Percentiles rank a stretch among this genome's conserved stretches.
These are phyloP conservation scores for Leccinum sublutescens DNA, from an alignment of 768 basidiomycete species.

Conservation along the genomic window DNA sequence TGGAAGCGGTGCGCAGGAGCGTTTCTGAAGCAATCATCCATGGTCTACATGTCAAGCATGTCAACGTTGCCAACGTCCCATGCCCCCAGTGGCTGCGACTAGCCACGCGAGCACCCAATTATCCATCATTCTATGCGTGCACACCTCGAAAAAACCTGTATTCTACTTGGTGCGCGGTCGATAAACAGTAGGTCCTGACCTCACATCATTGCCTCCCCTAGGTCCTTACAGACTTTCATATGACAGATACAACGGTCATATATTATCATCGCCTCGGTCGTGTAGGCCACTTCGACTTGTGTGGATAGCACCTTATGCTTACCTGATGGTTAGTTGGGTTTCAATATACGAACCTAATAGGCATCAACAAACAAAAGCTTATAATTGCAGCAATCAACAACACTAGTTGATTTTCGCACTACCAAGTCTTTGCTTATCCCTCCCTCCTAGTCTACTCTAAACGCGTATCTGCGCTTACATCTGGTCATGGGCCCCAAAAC, in stretches of 20 bases:
- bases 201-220: not conserved
- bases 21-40: constrained; percentile 23
- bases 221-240: constrained; percentile 1
- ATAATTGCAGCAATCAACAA: constrained; percentile 40
- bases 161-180: not conserved
- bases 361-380: constrained; percentile 40
- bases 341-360: constrained; percentile 37
- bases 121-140: not conserved
- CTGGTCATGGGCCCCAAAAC: constrained; percentile 27
- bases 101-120: not conserved
- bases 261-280: constrained; percentile 5
- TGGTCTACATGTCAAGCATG: constrained; percentile 11
- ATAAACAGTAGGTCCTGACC: constrained; percentile 3
- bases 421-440: constrained; percentile 40
- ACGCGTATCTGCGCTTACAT: constrained; percentile 25
- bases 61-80: not conserved
- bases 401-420: constrained; percentile 38
- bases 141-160: not conserved
- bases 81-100: not conserved
- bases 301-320: constrained; percentile 25
- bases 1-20: constrained; percentile 24
- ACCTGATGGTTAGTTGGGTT: constrained; percentile 38
- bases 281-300: constrained; percentile 12
- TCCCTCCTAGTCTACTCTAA: constrained; percentile 21
- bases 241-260: constrained; percentile 11